Percentiles rank a stretch among this genome's conserved stretches.
Conservation (phyloP, 305 asterid genomes). For the Lippia alba region DNA sequence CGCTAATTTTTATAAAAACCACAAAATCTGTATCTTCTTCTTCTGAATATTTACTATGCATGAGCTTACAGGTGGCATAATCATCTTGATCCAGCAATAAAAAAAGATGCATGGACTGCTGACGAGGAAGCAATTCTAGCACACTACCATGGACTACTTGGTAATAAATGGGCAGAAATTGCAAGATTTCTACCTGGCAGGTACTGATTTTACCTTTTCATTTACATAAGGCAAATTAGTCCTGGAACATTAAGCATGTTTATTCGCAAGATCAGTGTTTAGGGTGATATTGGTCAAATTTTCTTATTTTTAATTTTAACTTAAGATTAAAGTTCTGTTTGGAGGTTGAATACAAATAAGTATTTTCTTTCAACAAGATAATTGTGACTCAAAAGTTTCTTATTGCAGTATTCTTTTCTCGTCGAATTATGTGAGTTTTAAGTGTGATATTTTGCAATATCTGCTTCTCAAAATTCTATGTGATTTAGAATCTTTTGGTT, state of each 20-base stretch:
- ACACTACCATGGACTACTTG: conserved; percentile 58
- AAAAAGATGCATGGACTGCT: conserved; percentile 76
- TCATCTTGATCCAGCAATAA: conserved; percentile 79
- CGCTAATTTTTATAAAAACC: conserved; percentile 2
- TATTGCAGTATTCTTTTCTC: neutral
- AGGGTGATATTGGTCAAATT: neutral
- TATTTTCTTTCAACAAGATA: neutral
- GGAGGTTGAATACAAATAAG: conserved; percentile 1
- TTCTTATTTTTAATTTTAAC: conserved; percentile 10
- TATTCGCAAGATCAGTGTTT: neutral
- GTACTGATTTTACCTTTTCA: conserved; percentile 49
- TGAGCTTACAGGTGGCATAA: conserved; percentile 75
- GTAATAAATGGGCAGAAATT: conserved; percentile 88
- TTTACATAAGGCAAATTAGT: conserved; percentile 12
- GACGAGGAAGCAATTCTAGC: conserved; percentile 62
- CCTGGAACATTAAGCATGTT: too few species aligned
- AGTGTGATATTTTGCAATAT: neutral
- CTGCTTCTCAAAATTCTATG: neutral
- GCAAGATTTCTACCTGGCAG: conserved; percentile 86
- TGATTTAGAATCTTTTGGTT: neutral
- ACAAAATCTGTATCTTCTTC: neutral
- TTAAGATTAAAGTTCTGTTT: neutral
- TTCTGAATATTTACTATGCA: conserved; percentile 14
- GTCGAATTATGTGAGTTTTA: neutral
- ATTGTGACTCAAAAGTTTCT: neutral